Percentiles rank a stretch among this genome's conserved stretches.
phyloP scores from a whole-genome alignment of 371 early-diverging fungal species.

The Apophysomyces trapeziformis region DNA sequence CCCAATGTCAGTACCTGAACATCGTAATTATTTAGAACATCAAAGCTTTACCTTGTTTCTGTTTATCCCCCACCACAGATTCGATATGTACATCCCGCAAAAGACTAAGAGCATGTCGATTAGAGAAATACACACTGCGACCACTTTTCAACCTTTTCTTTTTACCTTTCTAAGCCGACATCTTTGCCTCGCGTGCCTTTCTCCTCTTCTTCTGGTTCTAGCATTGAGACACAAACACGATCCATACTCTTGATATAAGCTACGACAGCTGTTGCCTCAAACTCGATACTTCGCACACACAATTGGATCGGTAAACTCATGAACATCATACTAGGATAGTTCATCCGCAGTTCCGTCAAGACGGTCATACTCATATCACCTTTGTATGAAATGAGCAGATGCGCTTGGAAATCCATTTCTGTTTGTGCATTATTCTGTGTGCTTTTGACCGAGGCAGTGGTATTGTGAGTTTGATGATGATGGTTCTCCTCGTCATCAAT shows the following conservation, averaged over 20 bases:
- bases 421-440: conserved; percentile 20
- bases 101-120: conserved; percentile 43
- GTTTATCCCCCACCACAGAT: conserved; percentile 88
- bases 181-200: conserved; percentile 22
- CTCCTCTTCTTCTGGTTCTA: conserved; percentile 70
- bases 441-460: conserved; percentile 17
- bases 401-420: conserved; percentile 78
- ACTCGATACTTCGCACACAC: conserved; percentile 80
- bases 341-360: conserved; percentile 85
- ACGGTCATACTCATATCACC: conserved; percentile 89
- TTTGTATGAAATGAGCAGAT: conserved; percentile 74
- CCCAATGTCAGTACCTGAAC: background rate
- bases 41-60: conserved; percentile 76
- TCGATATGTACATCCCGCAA: conserved; percentile 81
- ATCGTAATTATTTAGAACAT: background rate
- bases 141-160: background rate
- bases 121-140: background rate
- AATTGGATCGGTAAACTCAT: conserved; percentile 88
- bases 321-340: conserved; percentile 91
- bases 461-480: conserved; percentile 8
- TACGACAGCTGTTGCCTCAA: conserved; percentile 87
- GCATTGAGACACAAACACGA: conserved; percentile 87
- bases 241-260: conserved; percentile 77
- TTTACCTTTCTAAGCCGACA: conserved; percentile 41
- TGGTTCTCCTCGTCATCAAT: conserved; percentile 49